Percentiles rank a stretch among this genome's conserved stretches.
phyloP scores from a whole-genome alignment of 176 grass and related monocot genomes.

The Leersia perrieri region DNA sequence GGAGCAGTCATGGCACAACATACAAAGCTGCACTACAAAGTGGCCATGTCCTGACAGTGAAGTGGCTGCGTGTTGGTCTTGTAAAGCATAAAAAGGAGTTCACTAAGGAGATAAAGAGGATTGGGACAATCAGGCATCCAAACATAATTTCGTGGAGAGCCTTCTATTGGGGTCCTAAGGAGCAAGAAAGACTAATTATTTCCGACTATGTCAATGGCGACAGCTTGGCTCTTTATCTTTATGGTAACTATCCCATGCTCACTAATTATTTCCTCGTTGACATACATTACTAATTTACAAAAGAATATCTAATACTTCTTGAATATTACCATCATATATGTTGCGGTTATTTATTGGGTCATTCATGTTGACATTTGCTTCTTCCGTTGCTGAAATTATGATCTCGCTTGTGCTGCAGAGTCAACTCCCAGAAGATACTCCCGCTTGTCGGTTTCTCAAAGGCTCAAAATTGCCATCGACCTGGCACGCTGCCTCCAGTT shows the following conservation, averaged over 20 bases:
- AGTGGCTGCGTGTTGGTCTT: slow-evolving; percentile 85
- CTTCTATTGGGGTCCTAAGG: slow-evolving; percentile 91
- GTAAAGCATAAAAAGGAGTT: slow-evolving; percentile 93
- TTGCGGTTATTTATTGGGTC: neutral
- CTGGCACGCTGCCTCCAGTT: slow-evolving; percentile 70
- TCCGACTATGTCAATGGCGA: slow-evolving; percentile 78
- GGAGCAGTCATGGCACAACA: slow-evolving; percentile 85
- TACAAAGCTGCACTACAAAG: slow-evolving; percentile 75
- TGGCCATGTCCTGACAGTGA: slow-evolving; percentile 80
- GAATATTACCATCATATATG: neutral
- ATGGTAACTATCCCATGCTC: slow-evolving; percentile 60
- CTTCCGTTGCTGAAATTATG: slow-evolving; percentile 4
- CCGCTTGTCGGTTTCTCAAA: slow-evolving; percentile 68
- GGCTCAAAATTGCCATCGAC: slow-evolving; percentile 77
- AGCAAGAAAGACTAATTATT: slow-evolving; percentile 94
- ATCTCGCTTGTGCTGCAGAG: slow-evolving; percentile 47
- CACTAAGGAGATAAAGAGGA: slow-evolving; percentile 79
- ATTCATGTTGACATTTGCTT: slow-evolving; percentile 12
- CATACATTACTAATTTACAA: neutral
- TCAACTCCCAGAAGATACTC: slow-evolving; percentile 97
- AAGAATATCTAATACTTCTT: neutral
- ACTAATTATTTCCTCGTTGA: neutral
- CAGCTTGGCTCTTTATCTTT: slow-evolving; percentile 79
- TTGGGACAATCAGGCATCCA: slow-evolving; percentile 70
- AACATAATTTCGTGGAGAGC: slow-evolving; percentile 88